Percentiles rank a stretch among this genome's conserved stretches.
Conservation (phyloP, 305 asterid genomes). For the Fraxinus angustifolia region DNA sequence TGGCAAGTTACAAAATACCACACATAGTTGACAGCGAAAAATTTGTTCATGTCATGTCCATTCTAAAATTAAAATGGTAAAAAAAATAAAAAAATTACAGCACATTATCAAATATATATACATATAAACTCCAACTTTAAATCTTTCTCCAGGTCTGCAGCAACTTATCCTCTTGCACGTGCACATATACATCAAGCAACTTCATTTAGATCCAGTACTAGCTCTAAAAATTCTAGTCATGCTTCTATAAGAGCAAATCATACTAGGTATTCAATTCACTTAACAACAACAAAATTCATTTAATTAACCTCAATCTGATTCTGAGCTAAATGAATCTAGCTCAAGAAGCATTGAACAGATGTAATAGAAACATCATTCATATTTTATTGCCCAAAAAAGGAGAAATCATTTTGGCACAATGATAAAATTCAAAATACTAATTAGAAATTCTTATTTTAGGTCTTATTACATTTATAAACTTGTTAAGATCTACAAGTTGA, state of each 20-base stretch:
- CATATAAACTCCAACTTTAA: not conserved
- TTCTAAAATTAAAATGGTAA: not conserved
- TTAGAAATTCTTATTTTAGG: not conserved
- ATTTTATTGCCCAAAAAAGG: not conserved
- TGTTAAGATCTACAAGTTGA: not conserved
- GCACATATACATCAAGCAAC: not conserved
- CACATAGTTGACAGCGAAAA: not conserved
- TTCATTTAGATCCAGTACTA: not conserved
- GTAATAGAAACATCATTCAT: not conserved
- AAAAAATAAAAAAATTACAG: not conserved
- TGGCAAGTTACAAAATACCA: conserved; percentile 4
- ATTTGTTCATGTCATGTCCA: not conserved
- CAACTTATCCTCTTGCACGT: conserved; percentile 5
- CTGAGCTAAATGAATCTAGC: not conserved
- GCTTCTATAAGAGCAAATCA: not conserved
- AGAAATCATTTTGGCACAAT: not conserved
- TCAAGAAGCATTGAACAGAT: not conserved
- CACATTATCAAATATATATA: not conserved
- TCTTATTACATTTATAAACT: not conserved
- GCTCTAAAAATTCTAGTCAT: not conserved
- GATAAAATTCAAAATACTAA: not conserved
- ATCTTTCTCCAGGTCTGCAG: not conserved
- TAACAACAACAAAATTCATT: not conserved
- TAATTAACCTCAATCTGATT: not conserved
- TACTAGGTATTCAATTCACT: not conserved